A percentile compares a stretch with the other conserved stretches of the same genome.
Evolutionary conservation across 2,329 filamentous ascomycete species (phyloP).

Genomic region (Penicillium sp.): DNA sequence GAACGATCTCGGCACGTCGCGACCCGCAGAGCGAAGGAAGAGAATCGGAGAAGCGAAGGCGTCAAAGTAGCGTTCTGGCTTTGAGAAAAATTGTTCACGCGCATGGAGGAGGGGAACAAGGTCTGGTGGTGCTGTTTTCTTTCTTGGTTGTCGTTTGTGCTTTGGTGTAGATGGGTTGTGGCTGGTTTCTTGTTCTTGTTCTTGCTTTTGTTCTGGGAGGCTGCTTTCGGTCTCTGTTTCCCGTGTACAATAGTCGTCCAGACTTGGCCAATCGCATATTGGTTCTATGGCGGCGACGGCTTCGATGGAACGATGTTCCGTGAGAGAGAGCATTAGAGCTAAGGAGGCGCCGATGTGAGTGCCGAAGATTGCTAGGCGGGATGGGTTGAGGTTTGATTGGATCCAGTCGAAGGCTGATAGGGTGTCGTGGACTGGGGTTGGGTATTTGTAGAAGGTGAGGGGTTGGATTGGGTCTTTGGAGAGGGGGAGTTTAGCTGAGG

Average conservation of each 20-base stretch:
- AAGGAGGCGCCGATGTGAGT: slow-evolving; percentile 41
- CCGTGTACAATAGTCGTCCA: slow-evolving; percentile 41
- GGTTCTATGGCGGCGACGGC: slow-evolving; percentile 36
- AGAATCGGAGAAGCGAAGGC: slow-evolving; percentile 44
- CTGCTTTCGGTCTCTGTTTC: not conserved
- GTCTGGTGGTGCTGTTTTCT: slow-evolving; percentile 27
- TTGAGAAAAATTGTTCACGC: slow-evolving; percentile 36
- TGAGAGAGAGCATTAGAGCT: slow-evolving; percentile 44
- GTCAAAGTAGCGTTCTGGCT: slow-evolving; percentile 42
- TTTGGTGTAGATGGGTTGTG: not conserved
- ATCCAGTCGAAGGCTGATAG: slow-evolving; percentile 42
- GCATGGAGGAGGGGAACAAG: slow-evolving; percentile 37
- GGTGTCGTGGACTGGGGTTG: slow-evolving; percentile 40
- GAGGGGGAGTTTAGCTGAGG: too few species aligned
- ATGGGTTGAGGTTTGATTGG: slow-evolving; percentile 29
- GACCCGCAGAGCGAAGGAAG: slow-evolving; percentile 42
- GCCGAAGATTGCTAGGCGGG: slow-evolving; percentile 32
- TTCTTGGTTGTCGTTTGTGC: slow-evolving; percentile 6
- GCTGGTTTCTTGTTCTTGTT: not conserved
- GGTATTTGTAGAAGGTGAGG: slow-evolving; percentile 29
- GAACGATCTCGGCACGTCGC: slow-evolving; percentile 36
- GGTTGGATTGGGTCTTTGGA: not conserved
- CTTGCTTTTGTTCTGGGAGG: too few species aligned
- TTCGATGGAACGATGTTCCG: slow-evolving; percentile 34
- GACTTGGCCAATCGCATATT: slow-evolving; percentile 39